Percentiles rank a stretch among this genome's conserved stretches.
phyloP scores from a whole-genome alignment of 108 stramenopile genomes.

The Bacterosira constricta region DNA sequence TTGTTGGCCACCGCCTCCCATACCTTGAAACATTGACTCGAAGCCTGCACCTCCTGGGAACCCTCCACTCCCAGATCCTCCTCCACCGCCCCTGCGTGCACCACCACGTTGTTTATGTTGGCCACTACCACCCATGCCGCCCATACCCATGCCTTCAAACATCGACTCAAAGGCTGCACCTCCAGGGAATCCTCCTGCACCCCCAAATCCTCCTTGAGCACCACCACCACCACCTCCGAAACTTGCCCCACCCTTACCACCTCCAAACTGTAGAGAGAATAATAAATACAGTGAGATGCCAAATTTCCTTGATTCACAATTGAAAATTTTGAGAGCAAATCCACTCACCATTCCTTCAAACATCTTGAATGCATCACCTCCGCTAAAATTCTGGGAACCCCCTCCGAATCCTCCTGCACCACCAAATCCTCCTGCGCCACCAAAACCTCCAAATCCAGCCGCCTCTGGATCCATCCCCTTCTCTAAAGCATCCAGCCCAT shows the following conservation, averaged over 20 bases:
- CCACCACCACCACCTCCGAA: constrained; percentile 13
- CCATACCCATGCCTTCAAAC: no score
- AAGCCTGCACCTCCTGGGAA: neutral
- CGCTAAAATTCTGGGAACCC: constrained; percentile 5
- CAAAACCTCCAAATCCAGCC: constrained; percentile 62
- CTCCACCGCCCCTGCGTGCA: no score
- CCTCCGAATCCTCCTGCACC: neutral
- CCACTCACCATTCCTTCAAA: constrained; percentile 61
- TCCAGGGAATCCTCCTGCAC: neutral
- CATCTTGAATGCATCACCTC: constrained; percentile 58
- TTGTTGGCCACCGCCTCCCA: constrained; percentile 25
- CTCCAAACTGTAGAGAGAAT: constrained; percentile 34
- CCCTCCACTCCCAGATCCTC: constrained; percentile 29
- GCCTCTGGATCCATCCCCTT: constrained; percentile 71
- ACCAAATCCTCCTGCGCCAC: constrained; percentile 41
- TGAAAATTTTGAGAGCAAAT: neutral
- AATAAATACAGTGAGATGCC: neutral
- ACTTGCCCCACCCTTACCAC: neutral
- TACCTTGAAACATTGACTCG: constrained; percentile 12
- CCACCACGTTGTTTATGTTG: constrained; percentile 13
- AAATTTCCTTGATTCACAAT: neutral
- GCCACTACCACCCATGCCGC: constrained; percentile 24
- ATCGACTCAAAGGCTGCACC: constrained; percentile 9
- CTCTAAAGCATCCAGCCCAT: constrained; percentile 74
- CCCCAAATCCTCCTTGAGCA: neutral